Evolutionary conservation across 768 basidiomycete genomes (phyloP).

Genomic region (Xerocomellus amylosporus): DNA sequence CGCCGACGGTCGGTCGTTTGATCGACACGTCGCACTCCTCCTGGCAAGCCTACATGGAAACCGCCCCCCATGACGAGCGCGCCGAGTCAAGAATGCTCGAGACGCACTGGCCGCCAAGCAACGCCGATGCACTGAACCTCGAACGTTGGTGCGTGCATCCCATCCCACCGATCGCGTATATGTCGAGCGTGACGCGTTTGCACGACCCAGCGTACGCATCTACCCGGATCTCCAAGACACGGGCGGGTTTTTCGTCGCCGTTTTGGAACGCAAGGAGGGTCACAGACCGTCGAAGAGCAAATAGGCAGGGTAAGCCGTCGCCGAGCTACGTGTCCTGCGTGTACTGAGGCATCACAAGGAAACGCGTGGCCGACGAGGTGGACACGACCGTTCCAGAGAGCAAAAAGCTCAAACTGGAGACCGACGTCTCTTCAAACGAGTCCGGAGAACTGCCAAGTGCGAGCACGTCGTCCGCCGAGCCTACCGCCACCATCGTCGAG

Average conservation of each 20-base stretch:
- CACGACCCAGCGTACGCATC: conserved; percentile 65
- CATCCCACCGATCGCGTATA: not conserved
- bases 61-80: conserved; percentile 46
- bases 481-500: no score
- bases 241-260: conserved; percentile 97
- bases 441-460: no score
- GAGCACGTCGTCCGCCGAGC: no score
- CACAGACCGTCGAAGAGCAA: conserved; percentile 1
- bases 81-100: conserved; percentile 59
- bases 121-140: conserved; percentile 58
- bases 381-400: conserved; percentile 40
- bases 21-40: conserved; percentile 51
- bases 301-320: conserved; percentile 13
- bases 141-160: conserved; percentile 60
- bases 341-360: conserved; percentile 30
- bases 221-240: conserved; percentile 96
- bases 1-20: conserved; percentile 59
- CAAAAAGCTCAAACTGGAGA: conserved; percentile 49
- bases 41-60: conserved; percentile 57
- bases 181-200: not conserved
- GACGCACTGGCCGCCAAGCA: conserved; percentile 79
- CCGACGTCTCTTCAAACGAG: conserved; percentile 13
- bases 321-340: not conserved
- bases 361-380: conserved; percentile 46
- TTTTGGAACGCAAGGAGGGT: conserved; percentile 55